A percentile compares a stretch with the other conserved stretches of the same genome.
phyloP scores from a whole-genome alignment of 805 yeast species.

The Scheffersomyces amazonensis region DNA sequence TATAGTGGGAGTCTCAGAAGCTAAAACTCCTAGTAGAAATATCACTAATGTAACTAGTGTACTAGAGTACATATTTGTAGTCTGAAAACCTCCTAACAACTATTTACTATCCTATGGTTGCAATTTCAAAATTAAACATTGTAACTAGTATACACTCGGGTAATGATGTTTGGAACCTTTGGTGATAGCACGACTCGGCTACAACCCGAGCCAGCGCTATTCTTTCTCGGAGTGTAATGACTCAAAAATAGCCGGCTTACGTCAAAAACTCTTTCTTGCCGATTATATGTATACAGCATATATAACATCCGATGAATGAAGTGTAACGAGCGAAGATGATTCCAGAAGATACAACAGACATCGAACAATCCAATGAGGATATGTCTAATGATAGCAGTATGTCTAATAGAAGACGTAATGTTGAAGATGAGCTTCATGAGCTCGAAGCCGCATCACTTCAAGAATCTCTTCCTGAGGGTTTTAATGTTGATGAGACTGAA shows the following conservation, averaged over 20 bases:
- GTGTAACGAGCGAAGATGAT: too few species aligned
- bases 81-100: neutral
- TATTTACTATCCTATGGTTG: too few species aligned
- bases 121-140: too few species aligned
- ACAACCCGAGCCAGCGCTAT: too few species aligned
- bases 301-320: too few species aligned
- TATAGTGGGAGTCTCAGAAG: slow-evolving; percentile 34
- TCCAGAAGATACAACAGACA: neutral
- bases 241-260: too few species aligned
- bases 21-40: neutral
- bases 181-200: too few species aligned
- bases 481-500: slow-evolving; percentile 7
- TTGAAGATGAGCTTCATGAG: slow-evolving; percentile 16
- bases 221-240: too few species aligned
- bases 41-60: neutral
- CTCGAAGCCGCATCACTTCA: slow-evolving; percentile 21
- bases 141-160: too few species aligned
- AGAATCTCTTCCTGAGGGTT: slow-evolving; percentile 24
- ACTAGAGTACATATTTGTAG: neutral
- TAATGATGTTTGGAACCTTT: too few species aligned
- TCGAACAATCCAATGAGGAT: neutral
- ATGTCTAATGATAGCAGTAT: neutral
- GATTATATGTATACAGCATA: too few species aligned
- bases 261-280: too few species aligned
- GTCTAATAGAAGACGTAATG: slow-evolving; percentile 8